Evolutionary conservation across 257 asterid genomes (phyloP).

Genomic region (Solanum clarkiae): DNA sequence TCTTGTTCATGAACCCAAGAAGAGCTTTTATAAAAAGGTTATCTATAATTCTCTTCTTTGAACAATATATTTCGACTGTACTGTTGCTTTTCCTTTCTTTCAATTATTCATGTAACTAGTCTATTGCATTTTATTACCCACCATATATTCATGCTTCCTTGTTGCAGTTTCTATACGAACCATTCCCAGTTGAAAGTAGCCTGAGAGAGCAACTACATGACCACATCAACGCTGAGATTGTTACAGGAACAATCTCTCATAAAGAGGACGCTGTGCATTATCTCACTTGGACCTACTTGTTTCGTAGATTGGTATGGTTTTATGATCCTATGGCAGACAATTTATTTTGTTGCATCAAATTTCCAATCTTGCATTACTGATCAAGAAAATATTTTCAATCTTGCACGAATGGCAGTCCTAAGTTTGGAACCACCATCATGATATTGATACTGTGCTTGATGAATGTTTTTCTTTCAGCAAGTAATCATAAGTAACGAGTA

Average conservation of each 20-base stretch:
- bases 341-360: neutral
- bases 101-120: neutral
- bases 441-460: neutral
- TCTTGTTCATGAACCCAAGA: conserved; percentile 98
- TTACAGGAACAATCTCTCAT: conserved; percentile 83
- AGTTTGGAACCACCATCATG: neutral
- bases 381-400: neutral
- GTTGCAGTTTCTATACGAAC: conserved; percentile 88
- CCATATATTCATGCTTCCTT: conserved; percentile 7
- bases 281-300: conserved; percentile 97
- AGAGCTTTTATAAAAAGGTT: conserved; percentile 97
- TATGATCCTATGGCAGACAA: neutral
- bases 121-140: neutral
- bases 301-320: conserved; percentile 79
- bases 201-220: conserved; percentile 89
- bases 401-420: neutral
- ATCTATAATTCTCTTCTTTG: neutral
- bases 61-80: neutral
- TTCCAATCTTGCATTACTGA: neutral
- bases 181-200: conserved; percentile 99
- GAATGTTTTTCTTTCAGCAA: neutral
- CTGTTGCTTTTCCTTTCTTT: neutral
- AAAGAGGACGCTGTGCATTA: conserved; percentile 94
- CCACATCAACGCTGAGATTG: conserved; percentile 96
- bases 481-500: neutral